Conservation (phyloP, 1,139 yeast genomes). For the Saccharomycopsis phalli region DNA sequence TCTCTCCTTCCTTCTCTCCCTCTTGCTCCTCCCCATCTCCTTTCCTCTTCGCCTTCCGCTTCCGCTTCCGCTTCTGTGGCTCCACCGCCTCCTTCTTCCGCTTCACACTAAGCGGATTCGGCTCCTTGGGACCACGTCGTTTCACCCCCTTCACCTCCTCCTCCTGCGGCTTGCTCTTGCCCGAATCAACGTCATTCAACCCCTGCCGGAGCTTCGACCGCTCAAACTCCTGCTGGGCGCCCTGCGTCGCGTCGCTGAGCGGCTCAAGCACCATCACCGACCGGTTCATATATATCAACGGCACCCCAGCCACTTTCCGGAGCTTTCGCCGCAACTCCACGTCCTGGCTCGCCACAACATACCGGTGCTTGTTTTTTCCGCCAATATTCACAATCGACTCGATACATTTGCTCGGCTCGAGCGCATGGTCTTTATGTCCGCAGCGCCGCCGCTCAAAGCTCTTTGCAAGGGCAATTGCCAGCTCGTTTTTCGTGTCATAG, state of each 20-base stretch:
- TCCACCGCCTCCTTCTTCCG: conserved; percentile 38
- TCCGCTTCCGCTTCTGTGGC: conserved; percentile 25
- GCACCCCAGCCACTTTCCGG: conserved; percentile 80
- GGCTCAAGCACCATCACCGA: conserved; percentile 97
- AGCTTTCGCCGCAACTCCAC: conserved; percentile 56
- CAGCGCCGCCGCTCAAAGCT: conserved; percentile 72
- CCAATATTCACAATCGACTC: conserved; percentile 57
- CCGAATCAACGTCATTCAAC: conserved; percentile 42
- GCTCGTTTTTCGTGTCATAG: conserved; percentile 60
- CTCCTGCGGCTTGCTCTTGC: conserved; percentile 24
- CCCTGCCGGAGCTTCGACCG: conserved; percentile 63
- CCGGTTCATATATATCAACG: conserved; percentile 76
- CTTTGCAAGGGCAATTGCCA: conserved; percentile 73
- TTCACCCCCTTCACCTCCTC: conserved; percentile 31
- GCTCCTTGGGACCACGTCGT: conserved; percentile 66
- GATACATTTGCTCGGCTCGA: conserved; percentile 69
- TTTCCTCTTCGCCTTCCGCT: conserved; percentile 35
- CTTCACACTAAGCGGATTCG: conserved; percentile 78
- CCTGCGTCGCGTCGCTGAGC: conserved; percentile 60
- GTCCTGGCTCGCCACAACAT: conserved; percentile 80
- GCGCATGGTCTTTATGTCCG: conserved; percentile 54
- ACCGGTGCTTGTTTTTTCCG: conserved; percentile 81
- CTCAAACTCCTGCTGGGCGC: conserved; percentile 49
- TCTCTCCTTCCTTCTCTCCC: conserved; percentile 20
- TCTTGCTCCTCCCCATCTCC: conserved; percentile 19